phyloP scores from a whole-genome alignment of 2,329 filamentous ascomycete species.

The Phialophora expanda region DNA sequence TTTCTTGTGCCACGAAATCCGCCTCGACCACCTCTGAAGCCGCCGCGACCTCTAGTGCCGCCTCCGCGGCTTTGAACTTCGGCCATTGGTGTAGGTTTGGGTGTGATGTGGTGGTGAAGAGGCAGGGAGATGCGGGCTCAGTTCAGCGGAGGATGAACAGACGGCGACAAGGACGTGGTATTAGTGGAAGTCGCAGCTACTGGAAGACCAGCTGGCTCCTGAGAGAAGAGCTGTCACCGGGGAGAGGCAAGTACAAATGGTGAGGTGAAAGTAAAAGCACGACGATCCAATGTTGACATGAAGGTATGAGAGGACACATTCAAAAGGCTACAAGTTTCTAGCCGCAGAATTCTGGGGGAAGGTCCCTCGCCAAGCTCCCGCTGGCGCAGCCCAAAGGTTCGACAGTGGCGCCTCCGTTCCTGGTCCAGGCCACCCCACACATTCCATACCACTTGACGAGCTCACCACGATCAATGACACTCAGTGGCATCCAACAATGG shows the following conservation, averaged over 20 bases:
- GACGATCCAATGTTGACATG: constrained; percentile 34
- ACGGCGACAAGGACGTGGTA: constrained; percentile 35
- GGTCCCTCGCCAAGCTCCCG: constrained; percentile 19
- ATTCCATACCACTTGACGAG: not conserved
- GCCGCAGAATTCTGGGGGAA: constrained; percentile 22
- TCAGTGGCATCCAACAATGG: constrained; percentile 8
- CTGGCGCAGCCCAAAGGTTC: constrained; percentile 4
- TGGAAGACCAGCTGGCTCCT: constrained; percentile 29
- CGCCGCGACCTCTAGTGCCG: constrained; percentile 57
- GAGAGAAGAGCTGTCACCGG: constrained; percentile 23
- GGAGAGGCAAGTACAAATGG: constrained; percentile 16
- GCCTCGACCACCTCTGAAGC: constrained; percentile 63
- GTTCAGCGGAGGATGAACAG: constrained; percentile 12
- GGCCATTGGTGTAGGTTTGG: constrained; percentile 71
- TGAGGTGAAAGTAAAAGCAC: constrained; percentile 23
- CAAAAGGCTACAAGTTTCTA: constrained; percentile 21
- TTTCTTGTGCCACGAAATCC: constrained; percentile 78
- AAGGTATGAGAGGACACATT: constrained; percentile 24
- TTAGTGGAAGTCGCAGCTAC: constrained; percentile 30
- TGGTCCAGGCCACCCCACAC: not conserved
- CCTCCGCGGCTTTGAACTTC: constrained; percentile 86
- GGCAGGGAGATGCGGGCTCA: constrained; percentile 25
- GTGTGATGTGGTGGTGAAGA: constrained; percentile 18
- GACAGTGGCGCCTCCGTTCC: constrained; percentile 2
- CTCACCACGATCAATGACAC: not conserved